A percentile compares a stretch with the other conserved stretches of the same genome.
These are phyloP conservation scores for baker's yeast (Saccharomyces cerevisiae) DNA, from an alignment of 805 yeast species.

Conservation along the genomic window DNA sequence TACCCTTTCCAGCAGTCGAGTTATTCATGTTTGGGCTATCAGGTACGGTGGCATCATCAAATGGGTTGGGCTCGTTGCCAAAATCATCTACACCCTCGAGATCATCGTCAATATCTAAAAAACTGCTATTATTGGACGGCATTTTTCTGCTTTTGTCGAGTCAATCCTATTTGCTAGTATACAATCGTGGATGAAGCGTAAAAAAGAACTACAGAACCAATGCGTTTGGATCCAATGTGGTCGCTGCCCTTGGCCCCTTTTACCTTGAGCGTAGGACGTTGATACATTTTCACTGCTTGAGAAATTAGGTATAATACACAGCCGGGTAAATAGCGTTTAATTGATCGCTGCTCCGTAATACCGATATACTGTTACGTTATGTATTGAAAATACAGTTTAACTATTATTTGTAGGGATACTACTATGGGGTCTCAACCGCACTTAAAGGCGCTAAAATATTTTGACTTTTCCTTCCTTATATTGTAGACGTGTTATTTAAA, in stretches of 20 bases:
- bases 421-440: not conserved
- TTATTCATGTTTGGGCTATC: not conserved
- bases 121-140: constrained; percentile 1
- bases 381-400: not conserved
- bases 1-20: constrained; percentile 1
- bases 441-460: not conserved
- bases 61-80: constrained; percentile 15
- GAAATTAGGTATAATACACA: not conserved
- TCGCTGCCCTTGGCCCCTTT: not conserved
- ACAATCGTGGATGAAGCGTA: not conserved
- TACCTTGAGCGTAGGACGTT: not conserved
- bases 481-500: not conserved
- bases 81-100: constrained; percentile 26
- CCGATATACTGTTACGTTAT: not conserved
- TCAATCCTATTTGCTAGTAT: not conserved
- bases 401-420: not conserved
- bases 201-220: not conserved
- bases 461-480: not conserved
- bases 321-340: not conserved
- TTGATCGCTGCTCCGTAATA: not conserved
- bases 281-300: not conserved
- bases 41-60: constrained; percentile 7
- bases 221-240: not conserved
- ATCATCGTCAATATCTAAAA: constrained; percentile 17
- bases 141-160: not conserved